Conservation (phyloP, 2,329 filamentous ascomycete genomes). For the Penicillium sp. region DNA sequence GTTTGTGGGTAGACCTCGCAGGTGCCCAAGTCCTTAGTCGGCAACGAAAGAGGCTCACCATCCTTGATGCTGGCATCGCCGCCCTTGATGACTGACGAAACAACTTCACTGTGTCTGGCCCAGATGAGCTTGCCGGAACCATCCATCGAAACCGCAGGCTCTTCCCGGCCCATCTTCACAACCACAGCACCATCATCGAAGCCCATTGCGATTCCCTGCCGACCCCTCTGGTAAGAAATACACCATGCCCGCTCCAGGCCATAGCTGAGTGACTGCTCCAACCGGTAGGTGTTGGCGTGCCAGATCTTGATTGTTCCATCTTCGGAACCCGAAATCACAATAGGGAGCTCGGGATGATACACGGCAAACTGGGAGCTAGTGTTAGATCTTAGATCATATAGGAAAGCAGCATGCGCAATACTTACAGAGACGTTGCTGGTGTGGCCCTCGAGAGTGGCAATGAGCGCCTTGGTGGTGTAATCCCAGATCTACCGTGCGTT, state of each 20-base stretch:
- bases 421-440: conserved; percentile 82
- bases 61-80: conserved; percentile 83
- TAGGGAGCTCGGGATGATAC: conserved; percentile 93
- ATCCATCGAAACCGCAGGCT: conserved; percentile 98
- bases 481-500: conserved; percentile 66
- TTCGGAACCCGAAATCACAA: conserved; percentile 97
- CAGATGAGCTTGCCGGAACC: conserved; percentile 92
- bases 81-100: conserved; percentile 92
- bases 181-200: conserved; percentile 98
- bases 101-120: conserved; percentile 91
- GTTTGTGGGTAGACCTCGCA: conserved; percentile 97
- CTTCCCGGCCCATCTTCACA: conserved; percentile 94
- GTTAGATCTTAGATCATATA: too few relatives aligned
- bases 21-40: conserved; percentile 90
- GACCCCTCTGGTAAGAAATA: conserved; percentile 90
- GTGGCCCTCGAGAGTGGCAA: conserved; percentile 94
- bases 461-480: conserved; percentile 96
- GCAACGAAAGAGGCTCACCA: conserved; percentile 77
- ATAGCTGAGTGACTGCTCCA: conserved; percentile 95
- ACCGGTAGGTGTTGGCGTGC: conserved; percentile 95
- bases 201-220: conserved; percentile 90
- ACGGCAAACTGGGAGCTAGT: conserved; percentile 65
- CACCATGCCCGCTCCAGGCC: conserved; percentile 96
- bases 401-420: neutral
- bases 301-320: conserved; percentile 97